These are phyloP conservation scores for Aspergillus jensenii DNA, from an alignment of 2,329 filamentous ascomycete species.

Conservation along the genomic window DNA sequence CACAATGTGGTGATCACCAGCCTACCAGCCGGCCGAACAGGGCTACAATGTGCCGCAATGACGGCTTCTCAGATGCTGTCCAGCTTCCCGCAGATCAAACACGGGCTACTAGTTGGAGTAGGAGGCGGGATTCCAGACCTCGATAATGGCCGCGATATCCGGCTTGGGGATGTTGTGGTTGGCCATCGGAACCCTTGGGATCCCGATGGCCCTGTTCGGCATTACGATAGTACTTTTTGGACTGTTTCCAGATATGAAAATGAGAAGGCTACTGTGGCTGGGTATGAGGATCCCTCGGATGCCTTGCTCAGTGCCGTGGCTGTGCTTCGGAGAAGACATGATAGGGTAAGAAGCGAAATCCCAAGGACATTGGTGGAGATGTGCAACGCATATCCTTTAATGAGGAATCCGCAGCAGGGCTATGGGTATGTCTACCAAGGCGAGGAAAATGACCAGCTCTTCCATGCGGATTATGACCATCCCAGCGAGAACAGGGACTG, in stretches of 20 bases:
- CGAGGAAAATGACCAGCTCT: background rate
- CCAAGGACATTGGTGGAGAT: background rate
- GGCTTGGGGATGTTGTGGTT: background rate
- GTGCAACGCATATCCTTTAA: background rate
- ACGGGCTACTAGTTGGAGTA: background rate
- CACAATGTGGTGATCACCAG: background rate
- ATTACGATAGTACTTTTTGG: no score
- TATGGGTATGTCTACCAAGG: background rate
- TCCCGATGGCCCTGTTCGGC: background rate
- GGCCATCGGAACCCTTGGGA: background rate
- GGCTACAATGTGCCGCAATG: background rate
- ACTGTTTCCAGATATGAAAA: background rate
- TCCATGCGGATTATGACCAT: background rate
- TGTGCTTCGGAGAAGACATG: background rate
- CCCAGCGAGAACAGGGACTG: background rate
- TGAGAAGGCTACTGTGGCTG: background rate
- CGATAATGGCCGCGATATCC: background rate
- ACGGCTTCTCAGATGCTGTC: background rate
- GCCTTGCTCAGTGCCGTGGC: background rate
- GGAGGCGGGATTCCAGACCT: background rate
- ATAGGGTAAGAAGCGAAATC: background rate
- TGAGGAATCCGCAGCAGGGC: background rate
- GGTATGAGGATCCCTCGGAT: background rate
- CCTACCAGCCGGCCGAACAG: background rate
- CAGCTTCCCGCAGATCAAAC: background rate